Evolutionary conservation across 768 basidiomycete genomes (phyloP).

Genomic region (Phaffia tasmanica): DNA sequence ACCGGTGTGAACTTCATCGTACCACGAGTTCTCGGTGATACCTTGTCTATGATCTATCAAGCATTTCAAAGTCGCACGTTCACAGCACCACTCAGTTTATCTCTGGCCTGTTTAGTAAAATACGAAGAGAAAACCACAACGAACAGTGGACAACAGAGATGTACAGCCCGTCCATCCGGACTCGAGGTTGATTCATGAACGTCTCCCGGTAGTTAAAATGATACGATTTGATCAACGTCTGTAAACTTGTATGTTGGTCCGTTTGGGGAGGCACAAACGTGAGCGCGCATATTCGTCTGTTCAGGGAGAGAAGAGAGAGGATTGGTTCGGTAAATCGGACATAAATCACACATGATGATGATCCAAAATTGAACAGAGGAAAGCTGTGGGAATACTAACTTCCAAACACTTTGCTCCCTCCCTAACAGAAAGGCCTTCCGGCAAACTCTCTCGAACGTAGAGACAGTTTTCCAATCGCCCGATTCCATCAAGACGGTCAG

Average conservation of each 20-base stretch:
- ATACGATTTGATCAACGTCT: neutral
- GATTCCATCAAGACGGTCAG: slow-evolving; percentile 1
- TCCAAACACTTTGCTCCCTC: slow-evolving; percentile 18
- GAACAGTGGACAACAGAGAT: slow-evolving; percentile 21
- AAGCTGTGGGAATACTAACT: slow-evolving; percentile 4
- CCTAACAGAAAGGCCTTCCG: slow-evolving; percentile 20
- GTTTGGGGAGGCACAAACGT: slow-evolving; percentile 15
- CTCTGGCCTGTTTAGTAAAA: neutral
- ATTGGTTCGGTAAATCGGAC: neutral
- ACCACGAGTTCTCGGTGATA: slow-evolving; percentile 1
- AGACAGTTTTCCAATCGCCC: slow-evolving; percentile 8
- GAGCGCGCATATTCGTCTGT: slow-evolving; percentile 12
- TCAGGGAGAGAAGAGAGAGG: neutral
- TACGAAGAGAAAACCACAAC: neutral
- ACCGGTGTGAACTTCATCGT: neutral
- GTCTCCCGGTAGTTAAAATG: slow-evolving; percentile 14
- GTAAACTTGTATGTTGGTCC: neutral
- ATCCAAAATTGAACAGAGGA: neutral
- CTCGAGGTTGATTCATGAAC: slow-evolving; percentile 12
- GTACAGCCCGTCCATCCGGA: slow-evolving; percentile 20
- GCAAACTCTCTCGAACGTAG: slow-evolving; percentile 6
- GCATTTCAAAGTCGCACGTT: neutral
- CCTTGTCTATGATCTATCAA: neutral
- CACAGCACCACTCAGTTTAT: neutral
- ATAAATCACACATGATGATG: no score